These are phyloP conservation scores for Psidium guajava DNA, from an alignment of 345 rosid species.

Conservation along the genomic window DNA sequence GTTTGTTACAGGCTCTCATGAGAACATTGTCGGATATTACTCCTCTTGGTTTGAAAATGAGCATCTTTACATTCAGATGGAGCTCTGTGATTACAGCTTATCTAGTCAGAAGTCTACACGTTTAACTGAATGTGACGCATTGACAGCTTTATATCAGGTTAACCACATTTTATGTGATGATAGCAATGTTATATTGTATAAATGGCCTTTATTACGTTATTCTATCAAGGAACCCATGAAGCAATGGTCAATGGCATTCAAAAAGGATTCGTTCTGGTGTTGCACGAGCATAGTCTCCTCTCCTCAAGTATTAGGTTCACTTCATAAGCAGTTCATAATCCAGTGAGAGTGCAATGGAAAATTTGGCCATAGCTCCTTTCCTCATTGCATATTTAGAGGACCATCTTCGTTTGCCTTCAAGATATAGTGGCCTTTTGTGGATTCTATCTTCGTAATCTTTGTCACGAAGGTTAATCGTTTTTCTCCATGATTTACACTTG, in stretches of 20 bases:
- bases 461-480: not conserved
- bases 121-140: slow-evolving; percentile 44
- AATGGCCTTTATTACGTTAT: not conserved
- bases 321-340: not conserved
- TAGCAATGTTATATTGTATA: not conserved
- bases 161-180: not conserved
- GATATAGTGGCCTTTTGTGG: not conserved
- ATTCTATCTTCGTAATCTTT: not conserved
- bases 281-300: not conserved
- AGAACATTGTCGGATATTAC: slow-evolving; percentile 75
- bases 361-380: not conserved
- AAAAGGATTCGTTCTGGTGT: not conserved
- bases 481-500: not conserved
- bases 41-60: slow-evolving; percentile 94
- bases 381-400: not conserved
- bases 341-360: not conserved
- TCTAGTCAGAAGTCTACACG: slow-evolving; percentile 31
- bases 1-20: slow-evolving; percentile 53
- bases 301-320: not conserved
- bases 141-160: slow-evolving; percentile 70
- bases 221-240: not conserved
- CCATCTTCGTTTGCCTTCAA: not conserved
- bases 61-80: slow-evolving; percentile 92
- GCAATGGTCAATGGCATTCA: not conserved
- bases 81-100: slow-evolving; percentile 83